A percentile compares a stretch with the other conserved stretches of the same genome.
Evolutionary conservation across 768 basidiomycete genomes (phyloP).

Genomic region (Agaricus blazei): DNA sequence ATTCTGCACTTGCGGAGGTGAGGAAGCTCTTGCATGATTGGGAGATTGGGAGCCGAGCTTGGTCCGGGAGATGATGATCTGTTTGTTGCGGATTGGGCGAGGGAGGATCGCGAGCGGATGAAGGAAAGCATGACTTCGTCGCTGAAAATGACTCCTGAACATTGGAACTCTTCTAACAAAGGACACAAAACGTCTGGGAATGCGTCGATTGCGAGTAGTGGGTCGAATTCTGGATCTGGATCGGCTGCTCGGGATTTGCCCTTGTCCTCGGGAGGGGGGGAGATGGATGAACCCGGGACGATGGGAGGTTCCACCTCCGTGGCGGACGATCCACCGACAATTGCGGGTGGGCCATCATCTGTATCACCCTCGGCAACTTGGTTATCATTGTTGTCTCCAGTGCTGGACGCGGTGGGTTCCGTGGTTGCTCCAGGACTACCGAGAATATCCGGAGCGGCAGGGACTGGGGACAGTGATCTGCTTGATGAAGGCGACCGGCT

Average conservation of each 20-base stretch:
- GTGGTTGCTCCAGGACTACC: no score
- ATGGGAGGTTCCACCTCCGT: not conserved
- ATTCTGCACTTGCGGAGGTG: slow-evolving; percentile 2
- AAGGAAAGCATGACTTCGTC: slow-evolving; percentile 4
- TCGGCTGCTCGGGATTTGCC: not conserved
- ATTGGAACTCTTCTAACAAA: slow-evolving; percentile 7
- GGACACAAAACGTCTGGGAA: not conserved
- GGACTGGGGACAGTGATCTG: not conserved
- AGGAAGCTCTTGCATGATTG: not conserved
- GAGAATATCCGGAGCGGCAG: not conserved
- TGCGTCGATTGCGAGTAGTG: not conserved
- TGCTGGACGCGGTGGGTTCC: no score
- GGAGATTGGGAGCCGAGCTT: not conserved
- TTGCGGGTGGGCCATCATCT: no score
- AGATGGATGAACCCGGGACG: not conserved
- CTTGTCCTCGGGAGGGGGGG: not conserved
- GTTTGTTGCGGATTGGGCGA: not conserved
- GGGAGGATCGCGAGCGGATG: slow-evolving; percentile 6
- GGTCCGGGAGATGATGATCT: not conserved
- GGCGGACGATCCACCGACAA: not conserved
- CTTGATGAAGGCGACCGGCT: not conserved
- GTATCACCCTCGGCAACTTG: no score
- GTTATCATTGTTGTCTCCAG: no score
- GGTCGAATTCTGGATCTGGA: not conserved
- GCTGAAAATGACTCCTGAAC: slow-evolving; percentile 4